phyloP scores from a whole-genome alignment of 768 basidiomycete genomes.

The Scleroderma citrinum region DNA sequence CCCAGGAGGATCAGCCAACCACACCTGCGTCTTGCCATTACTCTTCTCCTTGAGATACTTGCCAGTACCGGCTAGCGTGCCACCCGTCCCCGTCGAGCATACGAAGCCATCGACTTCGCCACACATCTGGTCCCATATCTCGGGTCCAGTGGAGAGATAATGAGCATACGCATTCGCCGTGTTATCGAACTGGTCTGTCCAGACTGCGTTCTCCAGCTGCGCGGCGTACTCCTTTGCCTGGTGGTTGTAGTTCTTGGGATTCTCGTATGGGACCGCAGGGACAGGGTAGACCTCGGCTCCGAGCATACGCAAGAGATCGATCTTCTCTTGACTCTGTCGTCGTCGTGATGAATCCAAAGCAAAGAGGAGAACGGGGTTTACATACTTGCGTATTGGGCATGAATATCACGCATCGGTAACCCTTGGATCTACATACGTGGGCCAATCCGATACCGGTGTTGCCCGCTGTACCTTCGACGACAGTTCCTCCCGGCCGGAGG shows the following conservation, averaged over 20 bases:
- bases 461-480: constrained; percentile 97
- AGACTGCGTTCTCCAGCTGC: constrained; percentile 71
- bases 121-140: constrained; percentile 88
- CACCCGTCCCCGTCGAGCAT: constrained; percentile 93
- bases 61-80: constrained; percentile 88
- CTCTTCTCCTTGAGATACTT: constrained; percentile 81
- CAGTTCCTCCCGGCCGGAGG: constrained; percentile 87
- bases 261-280: constrained; percentile 93
- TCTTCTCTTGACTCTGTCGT: constrained; percentile 90
- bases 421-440: constrained; percentile 86
- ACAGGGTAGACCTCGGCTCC: constrained; percentile 97
- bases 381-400: constrained; percentile 91
- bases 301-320: constrained; percentile 93
- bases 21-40: constrained; percentile 72
- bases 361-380: background rate
- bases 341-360: background rate
- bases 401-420: constrained; percentile 98
- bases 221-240: constrained; percentile 88
- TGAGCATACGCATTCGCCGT: constrained; percentile 85
- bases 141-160: constrained; percentile 88
- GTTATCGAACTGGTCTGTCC: constrained; percentile 99
- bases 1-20: constrained; percentile 96
- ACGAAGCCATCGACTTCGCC: constrained; percentile 86
- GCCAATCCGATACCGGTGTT: constrained; percentile 97
- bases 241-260: constrained; percentile 96